Evolutionary conservation across 169 alveolate genomes (phyloP), one percentile per base, ranked within the genome.

Genomic region (Fabrea salina): DNA sequence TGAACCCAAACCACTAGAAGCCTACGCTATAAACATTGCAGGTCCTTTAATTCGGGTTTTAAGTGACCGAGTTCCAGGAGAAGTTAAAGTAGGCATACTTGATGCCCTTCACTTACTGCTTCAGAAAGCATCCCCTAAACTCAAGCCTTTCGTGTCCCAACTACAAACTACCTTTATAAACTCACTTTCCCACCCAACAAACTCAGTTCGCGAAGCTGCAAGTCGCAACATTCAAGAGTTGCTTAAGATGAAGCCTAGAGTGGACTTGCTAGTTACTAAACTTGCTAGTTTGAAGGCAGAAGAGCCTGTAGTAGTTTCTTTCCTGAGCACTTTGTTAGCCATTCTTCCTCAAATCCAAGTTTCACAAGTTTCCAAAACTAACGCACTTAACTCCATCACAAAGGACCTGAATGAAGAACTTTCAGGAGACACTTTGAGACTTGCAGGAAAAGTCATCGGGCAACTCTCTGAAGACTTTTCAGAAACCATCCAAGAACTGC

Each of bases 11-110:
- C 30, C n/a, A 16, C 22, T 67, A 37, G 19, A 8, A 11, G 11
- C 61, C 13, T 41, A 43, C 27, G 78, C 59, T n/a, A 41, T 67
- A 1, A 37, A 40, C 6, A 67, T 67, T 16, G 78, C 41, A 22
- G 78, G 78, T 22, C 78, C 78, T 19, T 43, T 67, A 40, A 67
- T 67, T 30, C 13, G 78, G 44, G 78, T 67, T 43, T n/a, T 44
- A 67, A 8, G 50, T 7, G 78, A 67, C 8, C 39, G 41, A 67
- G 78, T 67, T 2, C 56, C 78, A n/a, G 56, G 61, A 11, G 78
- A 67, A 1, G 78, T 67, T n/a, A 67, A 67, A 67, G 61, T 67
- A 7, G 30, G 78, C 2, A 67, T 67, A 22, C 44, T 67, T 41
- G 70, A 51, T n/a, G 80, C 80, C 33, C 35, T 72, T n/a, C 27